These are phyloP conservation scores for Penicillium cinerascens DNA, from an alignment of 495 filamentous ascomycete species.

Conservation along the genomic window DNA sequence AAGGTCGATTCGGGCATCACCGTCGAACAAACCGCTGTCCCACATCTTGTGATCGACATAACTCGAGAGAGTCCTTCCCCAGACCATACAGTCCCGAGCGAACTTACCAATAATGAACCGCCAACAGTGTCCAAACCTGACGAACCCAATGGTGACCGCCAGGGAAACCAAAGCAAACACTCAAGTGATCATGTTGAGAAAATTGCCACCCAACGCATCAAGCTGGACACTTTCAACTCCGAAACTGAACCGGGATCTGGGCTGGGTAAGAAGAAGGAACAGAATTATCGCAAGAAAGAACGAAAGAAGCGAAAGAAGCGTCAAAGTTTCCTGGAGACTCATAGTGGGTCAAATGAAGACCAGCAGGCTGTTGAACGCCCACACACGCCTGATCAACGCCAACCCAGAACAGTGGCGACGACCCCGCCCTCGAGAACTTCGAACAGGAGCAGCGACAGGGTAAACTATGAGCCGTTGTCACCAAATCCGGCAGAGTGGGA, in stretches of 20 bases:
- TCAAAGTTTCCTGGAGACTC: neutral
- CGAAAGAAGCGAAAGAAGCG: neutral
- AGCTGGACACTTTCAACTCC: neutral
- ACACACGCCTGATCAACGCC: neutral
- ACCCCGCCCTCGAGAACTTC: neutral
- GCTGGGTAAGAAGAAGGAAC: neutral
- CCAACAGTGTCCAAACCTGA: neutral
- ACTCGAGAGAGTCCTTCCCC: neutral
- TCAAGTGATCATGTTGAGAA: neutral
- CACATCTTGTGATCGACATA: neutral
- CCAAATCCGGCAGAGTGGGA: slow-evolving; percentile 21
- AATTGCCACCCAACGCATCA: neutral
- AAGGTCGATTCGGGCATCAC: neutral
- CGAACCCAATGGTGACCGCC: neutral
- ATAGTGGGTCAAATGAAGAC: neutral
- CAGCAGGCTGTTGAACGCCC: neutral
- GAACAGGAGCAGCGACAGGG: neutral
- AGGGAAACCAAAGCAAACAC: neutral
- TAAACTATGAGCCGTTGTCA: slow-evolving; percentile 3
- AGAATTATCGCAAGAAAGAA: neutral
- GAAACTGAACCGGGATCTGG: neutral
- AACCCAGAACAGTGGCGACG: neutral
- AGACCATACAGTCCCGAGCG: neutral
- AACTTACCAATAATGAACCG: neutral
- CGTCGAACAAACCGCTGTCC: neutral